Evolutionary conservation across 2,329 filamentous ascomycete species (phyloP).

Genomic region (Calonectria pseudoreteaudii): DNA sequence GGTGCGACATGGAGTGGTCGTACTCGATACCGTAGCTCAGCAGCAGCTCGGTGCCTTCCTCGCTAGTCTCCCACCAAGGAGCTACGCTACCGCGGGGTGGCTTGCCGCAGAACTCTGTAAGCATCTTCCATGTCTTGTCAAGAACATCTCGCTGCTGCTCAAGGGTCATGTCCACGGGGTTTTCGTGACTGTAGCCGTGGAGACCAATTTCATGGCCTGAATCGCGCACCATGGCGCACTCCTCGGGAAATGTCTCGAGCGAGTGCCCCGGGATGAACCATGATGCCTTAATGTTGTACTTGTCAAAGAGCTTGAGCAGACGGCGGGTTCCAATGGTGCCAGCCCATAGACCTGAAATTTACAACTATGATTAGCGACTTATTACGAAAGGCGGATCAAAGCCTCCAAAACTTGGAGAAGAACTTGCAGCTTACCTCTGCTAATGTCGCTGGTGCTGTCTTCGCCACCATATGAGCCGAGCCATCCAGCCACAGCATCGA

Average conservation of each 20-base stretch:
- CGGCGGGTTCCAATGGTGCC: conserved; percentile 76
- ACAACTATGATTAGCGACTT: neutral
- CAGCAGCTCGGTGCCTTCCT: conserved; percentile 74
- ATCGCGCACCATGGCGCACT: conserved; percentile 57
- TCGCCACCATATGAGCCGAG: conserved; percentile 81
- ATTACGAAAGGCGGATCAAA: conserved; percentile 51
- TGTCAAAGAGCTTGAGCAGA: conserved; percentile 77
- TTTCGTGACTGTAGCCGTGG: conserved; percentile 82
- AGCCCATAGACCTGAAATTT: conserved; percentile 51
- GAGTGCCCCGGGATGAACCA: conserved; percentile 64
- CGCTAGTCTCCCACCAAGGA: conserved; percentile 79
- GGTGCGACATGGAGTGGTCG: conserved; percentile 69
- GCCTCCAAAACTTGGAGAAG: conserved; percentile 51
- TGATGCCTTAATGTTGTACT: conserved; percentile 76
- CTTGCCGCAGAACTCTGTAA: conserved; percentile 76
- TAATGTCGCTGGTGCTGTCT: conserved; percentile 80
- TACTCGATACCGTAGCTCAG: conserved; percentile 77
- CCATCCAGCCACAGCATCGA: conserved; percentile 83
- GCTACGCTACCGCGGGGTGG: conserved; percentile 78
- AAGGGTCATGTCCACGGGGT: conserved; percentile 76
- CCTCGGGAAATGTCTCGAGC: conserved; percentile 62
- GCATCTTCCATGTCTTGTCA: conserved; percentile 77
- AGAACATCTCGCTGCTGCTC: conserved; percentile 84
- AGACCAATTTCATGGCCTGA: conserved; percentile 64
- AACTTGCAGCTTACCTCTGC: conserved; percentile 64